phyloP scores from a whole-genome alignment of 805 yeast species.

The Wickerhamomyces rabaulensis region DNA sequence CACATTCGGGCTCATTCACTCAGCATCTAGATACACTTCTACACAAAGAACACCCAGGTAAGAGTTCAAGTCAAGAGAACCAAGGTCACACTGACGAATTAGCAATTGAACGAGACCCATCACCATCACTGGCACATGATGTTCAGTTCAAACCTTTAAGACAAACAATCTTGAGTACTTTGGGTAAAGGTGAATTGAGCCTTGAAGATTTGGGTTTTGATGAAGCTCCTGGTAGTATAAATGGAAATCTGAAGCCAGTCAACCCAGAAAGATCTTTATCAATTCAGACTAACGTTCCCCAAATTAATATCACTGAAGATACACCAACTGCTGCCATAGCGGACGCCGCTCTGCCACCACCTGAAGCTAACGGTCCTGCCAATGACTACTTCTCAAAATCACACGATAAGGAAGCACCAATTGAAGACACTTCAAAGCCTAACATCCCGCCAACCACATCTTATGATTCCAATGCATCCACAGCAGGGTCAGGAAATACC shows the following conservation, averaged over 20 bases:
- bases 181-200: constrained; percentile 51
- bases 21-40: constrained; percentile 33
- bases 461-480: background rate
- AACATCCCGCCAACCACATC: background rate
- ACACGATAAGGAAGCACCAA: background rate
- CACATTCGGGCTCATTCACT: constrained; percentile 23
- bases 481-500: background rate
- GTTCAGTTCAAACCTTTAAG: constrained; percentile 39
- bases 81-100: constrained; percentile 6
- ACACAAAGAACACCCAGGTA: constrained; percentile 7
- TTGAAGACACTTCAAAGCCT: background rate
- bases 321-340: background rate
- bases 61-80: background rate
- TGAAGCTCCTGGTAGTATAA: background rate
- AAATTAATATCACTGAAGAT: background rate
- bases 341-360: background rate
- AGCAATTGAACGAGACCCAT: background rate
- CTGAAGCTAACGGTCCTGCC: background rate
- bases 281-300: background rate
- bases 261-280: background rate
- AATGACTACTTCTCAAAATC: background rate
- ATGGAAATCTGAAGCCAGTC: background rate
- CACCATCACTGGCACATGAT: constrained; percentile 14
- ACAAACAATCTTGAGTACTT: constrained; percentile 43
- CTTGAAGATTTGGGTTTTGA: constrained; percentile 28